These are phyloP conservation scores for Cytospora piceae DNA, from an alignment of 2,329 filamentous ascomycete species.

Conservation along the genomic window DNA sequence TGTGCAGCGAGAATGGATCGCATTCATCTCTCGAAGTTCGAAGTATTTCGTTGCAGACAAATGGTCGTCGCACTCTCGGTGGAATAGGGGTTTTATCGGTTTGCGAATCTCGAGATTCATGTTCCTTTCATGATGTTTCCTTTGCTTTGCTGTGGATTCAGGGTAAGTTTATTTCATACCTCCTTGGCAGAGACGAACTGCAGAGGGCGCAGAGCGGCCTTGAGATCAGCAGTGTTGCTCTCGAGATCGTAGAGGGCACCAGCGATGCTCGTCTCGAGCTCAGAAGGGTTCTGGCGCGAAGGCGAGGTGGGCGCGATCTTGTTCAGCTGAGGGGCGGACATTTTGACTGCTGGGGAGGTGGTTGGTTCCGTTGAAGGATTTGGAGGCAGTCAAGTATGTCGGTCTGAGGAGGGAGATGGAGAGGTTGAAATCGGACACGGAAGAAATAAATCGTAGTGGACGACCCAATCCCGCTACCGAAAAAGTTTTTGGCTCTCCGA, in stretches of 20 bases:
- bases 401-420: slow-evolving; percentile 26
- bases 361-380: slow-evolving; percentile 32
- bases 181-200: slow-evolving; percentile 99
- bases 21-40: slow-evolving; percentile 21
- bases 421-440: slow-evolving; percentile 1
- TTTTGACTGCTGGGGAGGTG: slow-evolving; percentile 52
- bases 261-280: slow-evolving; percentile 97
- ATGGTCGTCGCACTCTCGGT: slow-evolving; percentile 36
- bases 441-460: slow-evolving; percentile 12
- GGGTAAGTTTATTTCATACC: slow-evolving; percentile 55
- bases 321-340: slow-evolving; percentile 78
- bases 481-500: slow-evolving; percentile 25
- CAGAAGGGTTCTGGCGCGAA: slow-evolving; percentile 91
- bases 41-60: slow-evolving; percentile 25
- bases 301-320: slow-evolving; percentile 99
- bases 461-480: neutral
- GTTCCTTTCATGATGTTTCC: neutral
- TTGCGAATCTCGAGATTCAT: slow-evolving; percentile 31
- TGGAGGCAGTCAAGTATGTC: slow-evolving; percentile 29
- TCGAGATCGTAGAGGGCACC: slow-evolving; percentile 98
- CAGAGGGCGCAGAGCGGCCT: slow-evolving; percentile 92
- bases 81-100: slow-evolving; percentile 50
- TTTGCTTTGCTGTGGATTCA: neutral
- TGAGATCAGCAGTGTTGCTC: slow-evolving; percentile 98
- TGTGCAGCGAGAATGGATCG: slow-evolving; percentile 31